Conservation (phyloP, 2,329 filamentous ascomycete species). For the Malbranchea zuffiana region DNA sequence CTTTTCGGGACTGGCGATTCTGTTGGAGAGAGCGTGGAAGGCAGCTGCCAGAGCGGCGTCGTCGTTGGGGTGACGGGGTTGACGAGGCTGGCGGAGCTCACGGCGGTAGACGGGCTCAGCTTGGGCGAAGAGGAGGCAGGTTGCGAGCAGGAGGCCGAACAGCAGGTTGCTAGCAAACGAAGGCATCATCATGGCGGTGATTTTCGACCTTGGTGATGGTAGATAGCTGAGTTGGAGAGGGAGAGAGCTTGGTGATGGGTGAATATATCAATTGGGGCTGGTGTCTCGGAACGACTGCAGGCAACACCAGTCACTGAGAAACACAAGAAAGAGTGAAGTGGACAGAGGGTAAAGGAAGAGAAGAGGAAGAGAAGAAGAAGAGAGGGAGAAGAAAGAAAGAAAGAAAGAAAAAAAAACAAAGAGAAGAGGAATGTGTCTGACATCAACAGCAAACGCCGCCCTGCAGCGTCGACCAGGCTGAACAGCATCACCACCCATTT, state of each 20-base stretch:
- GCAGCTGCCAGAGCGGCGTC: constrained; percentile 5
- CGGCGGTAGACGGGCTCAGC: constrained; percentile 10
- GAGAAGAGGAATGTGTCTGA: neutral
- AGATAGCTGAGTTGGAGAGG: neutral
- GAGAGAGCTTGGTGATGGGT: neutral
- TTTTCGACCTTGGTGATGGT: too few relatives aligned
- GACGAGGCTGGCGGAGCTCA: constrained; percentile 3
- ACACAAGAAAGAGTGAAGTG: neutral
- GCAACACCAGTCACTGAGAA: neutral
- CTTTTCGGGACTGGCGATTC: constrained; percentile 7
- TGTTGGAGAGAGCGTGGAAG: constrained; percentile 9
- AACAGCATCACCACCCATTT: too few relatives aligned
- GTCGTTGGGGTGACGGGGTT: constrained; percentile 4
- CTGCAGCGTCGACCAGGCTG: too few relatives aligned
- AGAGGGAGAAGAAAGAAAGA: neutral
- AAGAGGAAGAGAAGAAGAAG: constrained; percentile 1
- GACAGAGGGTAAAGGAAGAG: neutral
- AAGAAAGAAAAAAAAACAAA: constrained; percentile 1
- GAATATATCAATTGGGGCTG: neutral
- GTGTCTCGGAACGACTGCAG: neutral
- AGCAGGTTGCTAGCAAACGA: constrained; percentile 3
- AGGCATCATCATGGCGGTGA: constrained; percentile 8
- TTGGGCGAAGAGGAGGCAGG: constrained; percentile 4
- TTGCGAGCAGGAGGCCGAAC: constrained; percentile 5
- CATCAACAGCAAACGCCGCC: too few relatives aligned